phyloP scores from a whole-genome alignment of 345 rosid genomes.

The Linum trigynum region DNA sequence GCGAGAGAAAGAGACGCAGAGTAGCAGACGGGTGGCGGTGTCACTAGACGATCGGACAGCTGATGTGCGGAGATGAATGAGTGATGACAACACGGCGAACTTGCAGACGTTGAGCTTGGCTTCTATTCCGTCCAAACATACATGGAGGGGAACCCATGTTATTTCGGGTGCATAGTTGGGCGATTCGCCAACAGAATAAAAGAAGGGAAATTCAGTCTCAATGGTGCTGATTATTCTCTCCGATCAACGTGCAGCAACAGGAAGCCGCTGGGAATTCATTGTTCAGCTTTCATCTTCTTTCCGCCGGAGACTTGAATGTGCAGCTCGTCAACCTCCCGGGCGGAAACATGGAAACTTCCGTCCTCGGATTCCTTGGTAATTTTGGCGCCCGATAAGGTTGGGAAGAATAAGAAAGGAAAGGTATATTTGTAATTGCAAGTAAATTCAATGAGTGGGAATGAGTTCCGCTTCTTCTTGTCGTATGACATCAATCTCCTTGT shows the following conservation, averaged over 20 bases:
- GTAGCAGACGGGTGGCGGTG: too few relatives aligned
- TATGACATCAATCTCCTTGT: conserved; percentile 91
- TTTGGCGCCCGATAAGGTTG: background rate
- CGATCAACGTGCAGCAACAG: conserved; percentile 7
- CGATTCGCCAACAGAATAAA: conserved; percentile 5
- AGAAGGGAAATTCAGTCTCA: conserved; percentile 3
- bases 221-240: conserved; percentile 1
- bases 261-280: background rate
- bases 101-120: too few relatives aligned
- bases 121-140: too few relatives aligned
- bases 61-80: too few relatives aligned
- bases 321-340: background rate
- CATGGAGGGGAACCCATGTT: conserved; percentile 1
- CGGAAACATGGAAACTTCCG: background rate
- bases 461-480: conserved; percentile 91
- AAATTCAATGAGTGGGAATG: conserved; percentile 57
- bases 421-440: background rate
- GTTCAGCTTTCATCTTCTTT: background rate
- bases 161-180: conserved; percentile 5
- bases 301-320: background rate
- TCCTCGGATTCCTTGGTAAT: background rate
- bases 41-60: too few relatives aligned
- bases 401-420: background rate
- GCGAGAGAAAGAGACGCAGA: too few relatives aligned
- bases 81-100: too few relatives aligned